phyloP scores from a whole-genome alignment of 345 rosid genomes.

The Noccaea bulbosa region DNA sequence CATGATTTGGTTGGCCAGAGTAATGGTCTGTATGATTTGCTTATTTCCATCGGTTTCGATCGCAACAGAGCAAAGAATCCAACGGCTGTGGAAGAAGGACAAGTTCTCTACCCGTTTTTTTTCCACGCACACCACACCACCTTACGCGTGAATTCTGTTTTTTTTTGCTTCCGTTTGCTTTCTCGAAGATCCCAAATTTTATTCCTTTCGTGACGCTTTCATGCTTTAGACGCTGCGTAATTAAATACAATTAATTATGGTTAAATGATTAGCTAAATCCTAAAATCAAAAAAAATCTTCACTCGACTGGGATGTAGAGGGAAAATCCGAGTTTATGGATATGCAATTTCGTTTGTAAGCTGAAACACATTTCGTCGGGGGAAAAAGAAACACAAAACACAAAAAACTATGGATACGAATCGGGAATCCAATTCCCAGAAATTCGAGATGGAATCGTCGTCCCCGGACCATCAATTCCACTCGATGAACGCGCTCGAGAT shows the following conservation, averaged over 20 bases:
- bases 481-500: conserved; percentile 86
- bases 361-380: background rate
- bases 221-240: conserved; percentile 14
- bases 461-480: conserved; percentile 47
- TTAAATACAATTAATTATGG: no score
- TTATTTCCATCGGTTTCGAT: conserved; percentile 6
- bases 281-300: background rate
- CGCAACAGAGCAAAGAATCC: conserved; percentile 11
- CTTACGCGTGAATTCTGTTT: conserved; percentile 32
- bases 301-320: background rate
- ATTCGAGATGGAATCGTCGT: conserved; percentile 48
- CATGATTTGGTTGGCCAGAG: conserved; percentile 5
- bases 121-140: conserved; percentile 19
- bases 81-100: conserved; percentile 12
- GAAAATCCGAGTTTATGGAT: background rate
- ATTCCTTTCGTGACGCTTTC: conserved; percentile 22
- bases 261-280: background rate
- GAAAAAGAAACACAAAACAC: no score
- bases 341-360: background rate
- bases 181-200: conserved; percentile 8
- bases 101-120: background rate
- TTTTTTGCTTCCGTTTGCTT: conserved; percentile 9
- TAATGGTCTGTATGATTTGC: background rate
- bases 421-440: conserved; percentile 42
- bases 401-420: conserved; percentile 34